Evolutionary conservation across 768 basidiomycete genomes (phyloP).

Genomic region (Phanerodontia chrysosporium): DNA sequence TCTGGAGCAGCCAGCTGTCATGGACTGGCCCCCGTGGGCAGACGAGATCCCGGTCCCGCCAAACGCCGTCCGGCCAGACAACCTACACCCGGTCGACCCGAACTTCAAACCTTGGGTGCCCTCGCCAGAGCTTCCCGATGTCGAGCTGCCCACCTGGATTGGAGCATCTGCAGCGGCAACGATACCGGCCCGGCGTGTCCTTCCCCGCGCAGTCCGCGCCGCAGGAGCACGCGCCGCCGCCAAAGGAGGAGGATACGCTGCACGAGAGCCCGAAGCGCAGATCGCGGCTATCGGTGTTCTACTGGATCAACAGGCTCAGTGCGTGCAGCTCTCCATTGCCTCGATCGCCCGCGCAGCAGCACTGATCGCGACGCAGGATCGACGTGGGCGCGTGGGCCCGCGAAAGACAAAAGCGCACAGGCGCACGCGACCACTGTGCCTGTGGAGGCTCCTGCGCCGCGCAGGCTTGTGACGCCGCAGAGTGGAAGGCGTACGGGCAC

Average conservation of each 20-base stretch:
- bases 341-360: background rate
- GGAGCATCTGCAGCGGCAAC: background rate
- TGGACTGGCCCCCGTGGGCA: background rate
- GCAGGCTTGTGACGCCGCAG: slow-evolving; percentile 26
- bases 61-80: slow-evolving; percentile 7
- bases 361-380: background rate
- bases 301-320: slow-evolving; percentile 1
- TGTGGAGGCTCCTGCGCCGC: background rate
- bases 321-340: background rate
- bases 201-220: background rate
- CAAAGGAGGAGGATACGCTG: slow-evolving; percentile 4
- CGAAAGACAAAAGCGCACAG: background rate
- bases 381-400: background rate
- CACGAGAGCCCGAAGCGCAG: background rate
- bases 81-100: slow-evolving; percentile 14
- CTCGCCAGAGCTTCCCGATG: slow-evolving; percentile 10
- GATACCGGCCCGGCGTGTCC: background rate
- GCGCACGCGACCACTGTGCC: too few species aligned
- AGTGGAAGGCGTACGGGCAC: slow-evolving; percentile 55
- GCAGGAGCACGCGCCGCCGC: background rate
- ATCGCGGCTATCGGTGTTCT: slow-evolving; percentile 8
- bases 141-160: background rate
- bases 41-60: slow-evolving; percentile 11
- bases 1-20: background rate
- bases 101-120: slow-evolving; percentile 15